Base-by-base conservation (phyloP, 805 yeast species). In the Trichomonascus vanleenenianus region DNA sequence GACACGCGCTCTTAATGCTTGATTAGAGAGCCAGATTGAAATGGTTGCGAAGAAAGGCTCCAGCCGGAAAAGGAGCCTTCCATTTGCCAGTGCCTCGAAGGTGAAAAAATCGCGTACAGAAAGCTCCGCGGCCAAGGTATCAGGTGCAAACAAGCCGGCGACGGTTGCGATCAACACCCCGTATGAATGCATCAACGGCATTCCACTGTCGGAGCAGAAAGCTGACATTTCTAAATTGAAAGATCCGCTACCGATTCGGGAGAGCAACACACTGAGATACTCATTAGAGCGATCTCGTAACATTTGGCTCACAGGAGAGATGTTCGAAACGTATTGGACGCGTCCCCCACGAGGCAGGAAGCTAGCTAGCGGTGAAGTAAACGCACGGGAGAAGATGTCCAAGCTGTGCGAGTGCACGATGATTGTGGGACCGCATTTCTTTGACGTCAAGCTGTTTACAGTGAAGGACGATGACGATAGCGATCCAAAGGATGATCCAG, bases 321-420 rank as follows among this genome's bases (percentile, higher is more conserved):
- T 87, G 73, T 88, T 91, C 56, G 78, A 77, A 48, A 70, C 83
- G 40, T 86, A 80, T 55, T 91, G 97, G 96, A 72, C 82, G 6
- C 78, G 83, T 49, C 83, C 81, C 44, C 74, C 79, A 48, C 63
- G 79, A 45, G 74, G 80, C 50, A 73, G 71, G 45, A 76, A 67
- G 60, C 71, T 60, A 49, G 60, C 70, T 49, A 56, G 67, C 50
- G 72, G 70, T 46, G 73, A 66, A 55, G 64, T 59, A n/a, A 78
- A 76, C 58, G 82, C 85, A 3, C 69, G 94, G 55, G 97, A 91
- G 52, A 80, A 80, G 46, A 88, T 89, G 96, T 82, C 87, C 49
- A 88, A 87, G 59, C 67, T 93, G 46, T 78, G 91, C 54, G 96
- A 89, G 54, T 79, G 89, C 49, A 65, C 68, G 1, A 64, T 88